phyloP scores from a whole-genome alignment of 1,284 basidiomycete species.

The Ganoderma meredithae region DNA sequence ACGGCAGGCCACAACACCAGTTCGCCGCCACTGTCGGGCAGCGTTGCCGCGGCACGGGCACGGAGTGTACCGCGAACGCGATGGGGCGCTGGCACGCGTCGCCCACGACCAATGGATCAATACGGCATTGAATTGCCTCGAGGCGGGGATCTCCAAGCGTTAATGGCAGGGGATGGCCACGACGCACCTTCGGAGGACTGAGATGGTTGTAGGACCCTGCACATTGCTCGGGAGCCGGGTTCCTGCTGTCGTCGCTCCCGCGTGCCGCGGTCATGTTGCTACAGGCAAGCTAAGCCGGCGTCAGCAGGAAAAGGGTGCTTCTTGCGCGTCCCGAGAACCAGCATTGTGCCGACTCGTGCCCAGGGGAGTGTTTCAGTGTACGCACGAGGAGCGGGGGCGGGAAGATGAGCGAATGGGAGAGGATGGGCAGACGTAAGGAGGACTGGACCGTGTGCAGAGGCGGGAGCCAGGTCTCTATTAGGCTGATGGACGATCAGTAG shows the following conservation, averaged over 20 bases:
- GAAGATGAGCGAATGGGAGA: conserved; percentile 1
- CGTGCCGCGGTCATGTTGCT: background rate
- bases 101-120: background rate
- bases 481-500: conserved; percentile 4
- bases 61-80: too few relatives aligned
- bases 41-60: background rate
- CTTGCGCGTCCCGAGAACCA: background rate
- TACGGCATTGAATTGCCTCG: background rate
- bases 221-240: background rate
- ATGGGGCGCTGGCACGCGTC: background rate
- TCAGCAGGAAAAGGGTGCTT: background rate
- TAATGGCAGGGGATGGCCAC: background rate
- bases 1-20: background rate
- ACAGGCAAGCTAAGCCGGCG: background rate
- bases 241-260: background rate
- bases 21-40: background rate
- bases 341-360: background rate
- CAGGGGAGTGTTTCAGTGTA: conserved; percentile 3
- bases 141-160: conserved; percentile 1
- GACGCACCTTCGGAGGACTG: background rate
- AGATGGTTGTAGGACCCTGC: background rate
- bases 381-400: background rate
- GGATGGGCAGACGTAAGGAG: background rate
- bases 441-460: background rate
- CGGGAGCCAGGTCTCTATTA: background rate